phyloP scores from a whole-genome alignment of 345 rosid species.

The Cardiospermum halicacabum region DNA sequence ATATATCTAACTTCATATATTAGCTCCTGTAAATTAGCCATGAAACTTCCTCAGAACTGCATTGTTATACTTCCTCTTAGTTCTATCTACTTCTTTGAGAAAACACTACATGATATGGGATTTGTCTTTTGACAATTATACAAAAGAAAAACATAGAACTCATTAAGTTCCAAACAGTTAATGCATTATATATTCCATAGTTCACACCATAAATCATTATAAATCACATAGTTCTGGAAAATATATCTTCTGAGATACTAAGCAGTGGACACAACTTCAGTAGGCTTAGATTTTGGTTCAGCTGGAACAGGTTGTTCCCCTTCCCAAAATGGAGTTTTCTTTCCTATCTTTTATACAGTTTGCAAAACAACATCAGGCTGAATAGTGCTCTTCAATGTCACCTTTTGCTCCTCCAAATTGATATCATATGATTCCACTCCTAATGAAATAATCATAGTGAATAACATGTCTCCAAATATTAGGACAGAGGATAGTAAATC shows the following conservation, averaged over 20 bases:
- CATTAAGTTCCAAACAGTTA: conserved; percentile 5
- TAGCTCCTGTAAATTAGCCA: conserved; percentile 34
- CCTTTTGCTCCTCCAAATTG: conserved; percentile 74
- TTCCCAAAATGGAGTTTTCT: conserved; percentile 82
- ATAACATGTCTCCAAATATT: background rate
- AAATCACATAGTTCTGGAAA: conserved; percentile 3
- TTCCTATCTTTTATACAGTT: conserved; percentile 75
- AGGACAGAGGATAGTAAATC: background rate
- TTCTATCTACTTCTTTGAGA: conserved; percentile 43
- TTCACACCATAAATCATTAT: conserved; percentile 7
- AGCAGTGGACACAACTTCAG: conserved; percentile 33
- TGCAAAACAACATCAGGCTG: conserved; percentile 75
- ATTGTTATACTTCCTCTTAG: conserved; percentile 37
- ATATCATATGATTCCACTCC: conserved; percentile 80
- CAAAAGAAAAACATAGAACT: conserved; percentile 5
- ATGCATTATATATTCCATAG: background rate
- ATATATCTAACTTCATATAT: conserved; percentile 32
- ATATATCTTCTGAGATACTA: conserved; percentile 6
- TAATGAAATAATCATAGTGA: conserved; percentile 21
- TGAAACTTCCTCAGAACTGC: conserved; percentile 17
- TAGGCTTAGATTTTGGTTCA: conserved; percentile 27
- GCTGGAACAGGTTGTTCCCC: conserved; percentile 39
- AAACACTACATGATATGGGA: conserved; percentile 37
- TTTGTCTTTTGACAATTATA: too few relatives aligned
- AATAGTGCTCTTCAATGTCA: conserved; percentile 77